A percentile compares a stretch with the other conserved stretches of the same genome.
Evolutionary conservation across 164 flowering plant genomes (phyloP).

Genomic region (Liquidambar formosana): DNA sequence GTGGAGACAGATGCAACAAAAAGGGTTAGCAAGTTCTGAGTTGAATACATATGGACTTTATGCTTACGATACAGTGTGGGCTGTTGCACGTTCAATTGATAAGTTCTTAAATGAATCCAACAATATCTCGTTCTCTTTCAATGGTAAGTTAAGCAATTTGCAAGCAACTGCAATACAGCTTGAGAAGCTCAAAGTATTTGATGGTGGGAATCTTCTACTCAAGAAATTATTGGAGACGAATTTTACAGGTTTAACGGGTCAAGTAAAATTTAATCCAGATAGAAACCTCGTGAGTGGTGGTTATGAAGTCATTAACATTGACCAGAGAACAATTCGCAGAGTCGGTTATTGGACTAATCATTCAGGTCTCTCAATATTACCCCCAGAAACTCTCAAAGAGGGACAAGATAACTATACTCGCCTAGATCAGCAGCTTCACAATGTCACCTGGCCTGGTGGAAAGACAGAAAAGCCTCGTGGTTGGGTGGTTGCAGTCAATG

Average conservation of each 20-base stretch:
- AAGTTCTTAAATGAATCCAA: conserved; percentile 34
- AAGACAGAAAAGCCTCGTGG: conserved; percentile 60
- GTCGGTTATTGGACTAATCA: conserved; percentile 69
- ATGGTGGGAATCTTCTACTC: conserved; percentile 42
- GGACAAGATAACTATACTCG: conserved; percentile 5
- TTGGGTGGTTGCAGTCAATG: conserved; percentile 56
- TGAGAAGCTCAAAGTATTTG: conserved; percentile 46
- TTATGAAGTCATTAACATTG: conserved; percentile 59
- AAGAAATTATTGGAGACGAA: conserved; percentile 35
- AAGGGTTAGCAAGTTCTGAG: conserved; percentile 28
- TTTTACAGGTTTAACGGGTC: conserved; percentile 63
- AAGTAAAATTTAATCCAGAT: conserved; percentile 44
- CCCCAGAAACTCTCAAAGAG: conserved; percentile 34
- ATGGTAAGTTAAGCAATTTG: conserved; percentile 18
- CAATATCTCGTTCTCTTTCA: conserved; percentile 49
- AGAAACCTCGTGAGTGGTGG: conserved; percentile 33
- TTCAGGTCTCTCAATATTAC: conserved; percentile 47
- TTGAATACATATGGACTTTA: conserved; percentile 57
- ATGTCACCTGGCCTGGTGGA: conserved; percentile 69
- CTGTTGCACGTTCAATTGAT: conserved; percentile 55
- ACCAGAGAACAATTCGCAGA: conserved; percentile 13
- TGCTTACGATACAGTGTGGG: conserved; percentile 84
- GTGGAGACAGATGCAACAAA: conserved; percentile 40
- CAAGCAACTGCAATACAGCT: conserved; percentile 25
- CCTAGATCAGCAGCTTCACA: conserved; percentile 34